Percentiles rank a stretch among this genome's conserved stretches.
Conservation (phyloP, 2,329 filamentous ascomycete species). For the Stachybotrys elegans region DNA sequence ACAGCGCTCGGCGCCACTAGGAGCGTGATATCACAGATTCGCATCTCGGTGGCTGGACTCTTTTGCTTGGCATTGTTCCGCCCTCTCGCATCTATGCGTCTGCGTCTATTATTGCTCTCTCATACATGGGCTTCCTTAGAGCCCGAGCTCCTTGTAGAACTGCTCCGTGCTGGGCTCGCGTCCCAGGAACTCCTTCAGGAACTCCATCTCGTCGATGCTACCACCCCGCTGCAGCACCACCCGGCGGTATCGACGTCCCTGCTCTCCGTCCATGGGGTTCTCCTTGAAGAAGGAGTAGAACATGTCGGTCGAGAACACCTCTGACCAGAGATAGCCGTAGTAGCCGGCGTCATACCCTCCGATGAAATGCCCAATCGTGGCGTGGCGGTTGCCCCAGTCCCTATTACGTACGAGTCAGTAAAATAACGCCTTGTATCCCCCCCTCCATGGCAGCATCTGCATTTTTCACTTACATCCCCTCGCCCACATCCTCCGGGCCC, state of each 20-base stretch:
- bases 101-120: no score
- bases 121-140: no score
- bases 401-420: conserved; percentile 22
- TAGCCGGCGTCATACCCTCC: conserved; percentile 83
- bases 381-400: conserved; percentile 72
- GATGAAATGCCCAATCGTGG: conserved; percentile 77
- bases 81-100: no score
- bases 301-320: conserved; percentile 83
- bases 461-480: conserved; percentile 41
- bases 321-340: conserved; percentile 69
- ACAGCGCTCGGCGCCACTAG: not conserved
- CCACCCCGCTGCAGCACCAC: conserved; percentile 75
- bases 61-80: no score
- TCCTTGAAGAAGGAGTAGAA: conserved; percentile 75
- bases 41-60: no score
- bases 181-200: conserved; percentile 72
- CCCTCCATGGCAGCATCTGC: no score
- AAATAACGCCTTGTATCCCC: not conserved
- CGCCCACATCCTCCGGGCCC: conserved; percentile 63
- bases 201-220: conserved; percentile 75
- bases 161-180: conserved; percentile 71
- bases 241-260: conserved; percentile 72
- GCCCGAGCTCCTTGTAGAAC: conserved; percentile 73
- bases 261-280: conserved; percentile 70
- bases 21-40: no score